Evolutionary conservation across 2,329 filamentous ascomycete species (phyloP).

Genomic region (Aspergillus brasiliensis): DNA sequence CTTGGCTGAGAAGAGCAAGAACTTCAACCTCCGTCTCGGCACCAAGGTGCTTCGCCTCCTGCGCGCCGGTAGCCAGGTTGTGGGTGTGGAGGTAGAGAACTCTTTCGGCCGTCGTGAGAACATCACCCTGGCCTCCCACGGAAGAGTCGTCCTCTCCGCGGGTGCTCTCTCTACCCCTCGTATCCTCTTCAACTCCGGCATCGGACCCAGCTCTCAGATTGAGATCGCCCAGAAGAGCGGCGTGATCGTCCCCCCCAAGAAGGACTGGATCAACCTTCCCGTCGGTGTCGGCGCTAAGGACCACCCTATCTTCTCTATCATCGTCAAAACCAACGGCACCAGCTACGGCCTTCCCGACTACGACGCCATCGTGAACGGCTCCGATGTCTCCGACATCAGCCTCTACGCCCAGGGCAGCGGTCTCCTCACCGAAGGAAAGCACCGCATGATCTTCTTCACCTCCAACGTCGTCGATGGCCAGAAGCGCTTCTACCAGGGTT

Average conservation of each 20-base stretch:
- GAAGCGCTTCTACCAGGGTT: conserved; percentile 32
- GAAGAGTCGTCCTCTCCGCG: conserved; percentile 68
- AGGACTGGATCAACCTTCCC: conserved; percentile 54
- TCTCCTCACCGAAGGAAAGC: conserved; percentile 26
- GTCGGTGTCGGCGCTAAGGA: conserved; percentile 56
- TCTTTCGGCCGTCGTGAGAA: conserved; percentile 54
- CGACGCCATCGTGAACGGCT: background rate
- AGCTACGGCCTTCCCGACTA: conserved; percentile 14
- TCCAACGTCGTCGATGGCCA: conserved; percentile 28
- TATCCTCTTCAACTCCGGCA: conserved; percentile 64
- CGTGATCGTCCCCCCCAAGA: conserved; percentile 43
- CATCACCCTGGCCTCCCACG: conserved; percentile 58
- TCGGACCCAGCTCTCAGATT: conserved; percentile 60
- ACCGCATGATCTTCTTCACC: conserved; percentile 31
- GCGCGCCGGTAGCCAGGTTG: conserved; percentile 62
- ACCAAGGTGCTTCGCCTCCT: conserved; percentile 69
- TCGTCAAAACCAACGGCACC: conserved; percentile 10
- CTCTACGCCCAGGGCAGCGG: conserved; percentile 27
- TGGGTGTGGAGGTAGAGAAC: conserved; percentile 48
- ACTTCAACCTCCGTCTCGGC: conserved; percentile 69
- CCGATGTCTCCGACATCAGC: conserved; percentile 23
- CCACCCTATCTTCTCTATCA: conserved; percentile 27
- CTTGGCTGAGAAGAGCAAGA: conserved; percentile 58
- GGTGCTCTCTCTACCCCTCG: conserved; percentile 72
- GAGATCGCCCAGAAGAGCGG: conserved; percentile 47